These are phyloP conservation scores for Ambrosiella beaveri DNA, from an alignment of 2,329 filamentous ascomycete genomes.

Conservation along the genomic window DNA sequence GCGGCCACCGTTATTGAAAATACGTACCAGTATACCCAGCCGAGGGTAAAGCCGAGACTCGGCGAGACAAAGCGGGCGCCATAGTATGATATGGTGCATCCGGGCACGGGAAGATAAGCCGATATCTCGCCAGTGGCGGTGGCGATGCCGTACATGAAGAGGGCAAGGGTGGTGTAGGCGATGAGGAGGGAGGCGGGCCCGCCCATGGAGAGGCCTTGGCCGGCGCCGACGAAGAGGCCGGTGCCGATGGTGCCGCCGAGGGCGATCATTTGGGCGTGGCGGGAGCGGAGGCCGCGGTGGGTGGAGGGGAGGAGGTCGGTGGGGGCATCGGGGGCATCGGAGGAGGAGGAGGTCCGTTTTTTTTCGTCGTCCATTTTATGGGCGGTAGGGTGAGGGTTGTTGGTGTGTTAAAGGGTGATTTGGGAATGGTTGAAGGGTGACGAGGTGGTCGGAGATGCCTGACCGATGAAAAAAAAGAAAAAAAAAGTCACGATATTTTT, in stretches of 20 bases:
- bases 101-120: constrained; percentile 16
- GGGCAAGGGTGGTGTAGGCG: constrained; percentile 31
- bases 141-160: constrained; percentile 39
- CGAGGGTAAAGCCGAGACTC: constrained; percentile 22
- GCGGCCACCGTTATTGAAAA: constrained; percentile 12
- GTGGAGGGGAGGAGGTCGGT: background rate
- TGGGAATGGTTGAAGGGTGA: too few species aligned
- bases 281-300: constrained; percentile 23
- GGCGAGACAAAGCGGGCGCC: constrained; percentile 17
- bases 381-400: too few species aligned
- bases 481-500: too few species aligned
- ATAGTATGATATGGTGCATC: constrained; percentile 16
- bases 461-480: too few species aligned
- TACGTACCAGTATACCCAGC: constrained; percentile 28
- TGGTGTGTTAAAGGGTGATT: too few species aligned
- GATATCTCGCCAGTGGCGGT: constrained; percentile 21
- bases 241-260: constrained; percentile 12
- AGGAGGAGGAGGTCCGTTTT: background rate
- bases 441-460: too few species aligned
- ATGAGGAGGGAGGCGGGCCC: constrained; percentile 26
- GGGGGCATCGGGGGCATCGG: background rate
- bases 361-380: background rate
- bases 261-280: constrained; percentile 21
- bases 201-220: constrained; percentile 15
- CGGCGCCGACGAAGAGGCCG: constrained; percentile 14